Percentiles rank a stretch among this genome's conserved stretches.
These are phyloP conservation scores for Trichoderma polysporum DNA, from an alignment of 2,329 filamentous ascomycete species.

Conservation along the genomic window DNA sequence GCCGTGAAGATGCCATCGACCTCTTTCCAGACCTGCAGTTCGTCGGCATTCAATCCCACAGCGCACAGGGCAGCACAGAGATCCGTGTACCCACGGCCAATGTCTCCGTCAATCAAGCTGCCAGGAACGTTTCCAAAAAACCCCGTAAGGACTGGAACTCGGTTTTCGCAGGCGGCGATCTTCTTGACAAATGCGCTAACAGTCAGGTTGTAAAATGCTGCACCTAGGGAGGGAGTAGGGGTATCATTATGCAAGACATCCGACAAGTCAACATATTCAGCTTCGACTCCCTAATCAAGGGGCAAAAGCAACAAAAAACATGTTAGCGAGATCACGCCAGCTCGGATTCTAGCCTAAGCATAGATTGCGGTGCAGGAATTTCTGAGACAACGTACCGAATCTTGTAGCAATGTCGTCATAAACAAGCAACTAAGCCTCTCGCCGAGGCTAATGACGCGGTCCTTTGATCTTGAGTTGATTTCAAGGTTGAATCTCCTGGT, in stretches of 20 bases:
- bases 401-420: constrained; percentile 80
- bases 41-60: constrained; percentile 80
- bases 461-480: constrained; percentile 75
- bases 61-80: constrained; percentile 90
- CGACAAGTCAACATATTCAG: constrained; percentile 86
- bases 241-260: constrained; percentile 72
- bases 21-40: constrained; percentile 98
- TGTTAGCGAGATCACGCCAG: background rate
- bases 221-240: constrained; percentile 55
- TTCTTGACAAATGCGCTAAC: constrained; percentile 61
- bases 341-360: too few species aligned
- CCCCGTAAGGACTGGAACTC: constrained; percentile 80
- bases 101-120: constrained; percentile 80
- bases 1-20: constrained; percentile 89
- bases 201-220: constrained; percentile 68
- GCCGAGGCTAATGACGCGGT: constrained; percentile 89
- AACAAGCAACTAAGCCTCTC: constrained; percentile 94
- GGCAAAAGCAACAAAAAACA: constrained; percentile 30
- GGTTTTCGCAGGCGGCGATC: constrained; percentile 62
- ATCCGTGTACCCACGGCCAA: constrained; percentile 95
- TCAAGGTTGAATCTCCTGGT: constrained; percentile 68
- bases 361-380: background rate
- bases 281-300: constrained; percentile 63
- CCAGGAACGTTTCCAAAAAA: constrained; percentile 95
- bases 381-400: constrained; percentile 51